Conservation (phyloP, 75 land plant genomes). For the Larix kaempferi region DNA sequence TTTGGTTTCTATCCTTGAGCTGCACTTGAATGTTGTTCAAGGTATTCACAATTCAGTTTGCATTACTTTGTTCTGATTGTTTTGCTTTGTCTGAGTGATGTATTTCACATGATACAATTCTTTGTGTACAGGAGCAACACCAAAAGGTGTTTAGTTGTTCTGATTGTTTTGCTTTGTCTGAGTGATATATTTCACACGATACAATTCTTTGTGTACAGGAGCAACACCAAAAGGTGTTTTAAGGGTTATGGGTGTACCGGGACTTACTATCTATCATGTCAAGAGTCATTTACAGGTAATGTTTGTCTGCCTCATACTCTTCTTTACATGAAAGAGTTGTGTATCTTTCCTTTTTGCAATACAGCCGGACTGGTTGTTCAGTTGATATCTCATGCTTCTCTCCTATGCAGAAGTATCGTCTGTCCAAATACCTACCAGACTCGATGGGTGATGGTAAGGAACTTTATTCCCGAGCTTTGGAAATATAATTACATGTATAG, state of each 20-base stretch:
- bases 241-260: constrained; percentile 65
- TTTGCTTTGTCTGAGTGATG: not conserved
- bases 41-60: not conserved
- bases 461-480: not conserved
- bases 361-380: not conserved
- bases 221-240: constrained; percentile 83
- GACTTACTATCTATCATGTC: constrained; percentile 73
- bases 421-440: constrained; percentile 93
- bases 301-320: not conserved
- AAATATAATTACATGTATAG: too few species aligned
- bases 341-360: not conserved
- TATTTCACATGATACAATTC: not conserved
- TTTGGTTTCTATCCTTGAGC: not conserved
- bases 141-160: constrained; percentile 80
- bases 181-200: not conserved
- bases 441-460: constrained; percentile 74
- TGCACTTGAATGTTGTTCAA: not conserved
- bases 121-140: constrained; percentile 60
- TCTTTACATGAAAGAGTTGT: not conserved
- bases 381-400: not conserved
- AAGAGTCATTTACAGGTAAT: constrained; percentile 75
- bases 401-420: constrained; percentile 83
- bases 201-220: constrained; percentile 30
- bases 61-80: not conserved
- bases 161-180: not conserved